phyloP scores from a whole-genome alignment of 2,329 filamentous ascomycete genomes.

The Monilinia polystroma region DNA sequence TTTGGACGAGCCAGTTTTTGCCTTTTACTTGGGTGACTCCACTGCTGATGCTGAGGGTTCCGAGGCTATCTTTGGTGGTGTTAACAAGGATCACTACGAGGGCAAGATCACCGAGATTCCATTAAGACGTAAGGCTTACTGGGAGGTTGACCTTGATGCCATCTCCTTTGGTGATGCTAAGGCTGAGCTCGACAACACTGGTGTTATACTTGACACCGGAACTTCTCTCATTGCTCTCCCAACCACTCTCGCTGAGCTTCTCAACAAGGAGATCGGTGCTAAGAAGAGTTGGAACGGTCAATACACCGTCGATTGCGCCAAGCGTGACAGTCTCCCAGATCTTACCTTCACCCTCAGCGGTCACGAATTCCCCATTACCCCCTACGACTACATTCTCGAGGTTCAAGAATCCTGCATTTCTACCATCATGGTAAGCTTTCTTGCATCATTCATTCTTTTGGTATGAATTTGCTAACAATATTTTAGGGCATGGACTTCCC shows the following conservation, averaged over 20 bases:
- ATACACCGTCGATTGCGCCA: conserved; percentile 88
- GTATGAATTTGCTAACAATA: conserved; percentile 77
- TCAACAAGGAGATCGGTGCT: conserved; percentile 96
- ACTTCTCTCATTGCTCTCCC: conserved; percentile 97
- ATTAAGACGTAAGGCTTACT: conserved; percentile 97
- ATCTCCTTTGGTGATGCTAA: conserved; percentile 84
- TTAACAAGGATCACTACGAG: conserved; percentile 75
- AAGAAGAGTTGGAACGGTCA: conserved; percentile 98
- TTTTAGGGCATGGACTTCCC: conserved; percentile 56
- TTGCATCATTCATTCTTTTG: conserved; percentile 61
- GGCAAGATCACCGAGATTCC: conserved; percentile 93
- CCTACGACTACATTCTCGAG: conserved; percentile 94
- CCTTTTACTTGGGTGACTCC: conserved; percentile 87
- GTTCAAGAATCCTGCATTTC: conserved; percentile 95
- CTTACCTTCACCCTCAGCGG: conserved; percentile 87
- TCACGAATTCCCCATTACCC: conserved; percentile 85
- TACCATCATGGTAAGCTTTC: conserved; percentile 70
- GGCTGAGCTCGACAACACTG: conserved; percentile 89
- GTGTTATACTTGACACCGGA: conserved; percentile 96
- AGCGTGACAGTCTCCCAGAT: conserved; percentile 81
- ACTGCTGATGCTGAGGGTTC: conserved; percentile 69
- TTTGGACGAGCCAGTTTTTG: conserved; percentile 88
- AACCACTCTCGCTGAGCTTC: conserved; percentile 83
- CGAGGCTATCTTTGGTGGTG: conserved; percentile 84
- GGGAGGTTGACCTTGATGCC: conserved; percentile 95